Base-by-base conservation (phyloP, 768 basidiomycete species). In the Coprinellus micaceus region DNA sequence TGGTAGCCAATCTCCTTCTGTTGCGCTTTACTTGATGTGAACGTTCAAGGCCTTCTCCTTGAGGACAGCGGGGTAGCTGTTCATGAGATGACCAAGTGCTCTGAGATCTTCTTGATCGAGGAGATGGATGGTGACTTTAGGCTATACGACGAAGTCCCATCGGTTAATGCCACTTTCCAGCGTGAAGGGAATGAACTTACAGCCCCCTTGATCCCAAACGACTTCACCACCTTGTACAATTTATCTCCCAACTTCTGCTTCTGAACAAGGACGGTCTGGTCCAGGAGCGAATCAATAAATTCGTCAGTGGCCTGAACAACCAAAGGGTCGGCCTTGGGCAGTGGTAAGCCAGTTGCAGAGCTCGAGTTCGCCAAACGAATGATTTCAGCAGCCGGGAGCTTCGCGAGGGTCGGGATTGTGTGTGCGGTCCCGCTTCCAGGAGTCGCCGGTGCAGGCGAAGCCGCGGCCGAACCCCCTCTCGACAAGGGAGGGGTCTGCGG, bases 51-150 rank as follows among this genome's bases (percentile, higher is more conserved):
- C 84, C 72, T 93, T 94, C 68, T 91, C 89, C 72, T 89, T 93
- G 57, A 94, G 76, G 2, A 93, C 80, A 7, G 82, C 72, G 11
- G 90, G 88, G 68, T 91, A 94, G 66, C 89, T 89, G 69, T 92
- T 89, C 85, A 91, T 86, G 41, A 95, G 79, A 67, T 92, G 90
- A 5, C 90, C 88, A 46, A 95, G 79, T 4, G 91, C 77, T 41
- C 88, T 82, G 22, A 95, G 79, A 64, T 96, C 93, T 57, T 94
- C 94, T 62, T 86, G 79, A 64, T 95, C 91, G 58, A 96, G 74
- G 9, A 94, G 79, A 4, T 81, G 74, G 62, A 97, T 91, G 1
- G 93, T 94, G 59, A 92, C 74, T 67, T 94, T 94, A 49, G 91
- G 89, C 84, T 90, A 62, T 15, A 56, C 36, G 22, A 41, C 43